A percentile compares a stretch with the other conserved stretches of the same genome.
Conservation (phyloP, 768 basidiomycete genomes). For the Pisolithus orientalis region DNA sequence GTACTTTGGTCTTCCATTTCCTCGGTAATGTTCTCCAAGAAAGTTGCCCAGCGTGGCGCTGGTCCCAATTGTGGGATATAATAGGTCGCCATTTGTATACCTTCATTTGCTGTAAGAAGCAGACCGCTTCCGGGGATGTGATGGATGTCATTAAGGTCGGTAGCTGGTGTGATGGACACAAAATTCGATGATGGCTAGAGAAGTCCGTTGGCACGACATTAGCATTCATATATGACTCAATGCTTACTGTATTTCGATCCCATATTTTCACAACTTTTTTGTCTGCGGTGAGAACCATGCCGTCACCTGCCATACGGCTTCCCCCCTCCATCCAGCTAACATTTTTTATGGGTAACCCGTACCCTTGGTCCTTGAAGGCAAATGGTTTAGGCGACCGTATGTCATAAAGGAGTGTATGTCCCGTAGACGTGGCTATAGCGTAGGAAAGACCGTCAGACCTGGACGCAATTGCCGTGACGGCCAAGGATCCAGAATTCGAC, state of each 20-base stretch:
- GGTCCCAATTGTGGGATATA: conserved; percentile 96
- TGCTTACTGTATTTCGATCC: conserved; percentile 74
- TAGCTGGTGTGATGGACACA: conserved; percentile 85
- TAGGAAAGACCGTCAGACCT: conserved; percentile 87
- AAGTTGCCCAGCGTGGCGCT: conserved; percentile 94
- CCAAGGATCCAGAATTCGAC: conserved; percentile 28
- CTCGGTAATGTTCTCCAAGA: conserved; percentile 97
- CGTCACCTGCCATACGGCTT: conserved; percentile 75
- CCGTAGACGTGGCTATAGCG: conserved; percentile 91
- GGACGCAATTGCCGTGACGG: conserved; percentile 81
- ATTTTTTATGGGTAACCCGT: conserved; percentile 82
- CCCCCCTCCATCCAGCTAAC: conserved; percentile 90
- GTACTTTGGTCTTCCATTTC: conserved; percentile 90
- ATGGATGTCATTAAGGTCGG: conserved; percentile 86
- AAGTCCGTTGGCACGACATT: background rate
- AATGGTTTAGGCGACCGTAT: conserved; percentile 79
- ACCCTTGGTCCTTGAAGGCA: conserved; percentile 93
- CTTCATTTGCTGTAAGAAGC: conserved; percentile 89
- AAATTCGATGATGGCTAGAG: conserved; percentile 78
- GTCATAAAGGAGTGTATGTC: conserved; percentile 92
- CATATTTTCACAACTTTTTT: conserved; percentile 97
- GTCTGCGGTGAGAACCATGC: conserved; percentile 87
- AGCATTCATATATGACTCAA: conserved; percentile 4
- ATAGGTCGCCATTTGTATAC: conserved; percentile 91
- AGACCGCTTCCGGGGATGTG: conserved; percentile 87